Percentiles rank a stretch among this genome's conserved stretches.
Conservation (phyloP, 371 early-diverging fungal genomes). For the Apophysomyces elegans region DNA sequence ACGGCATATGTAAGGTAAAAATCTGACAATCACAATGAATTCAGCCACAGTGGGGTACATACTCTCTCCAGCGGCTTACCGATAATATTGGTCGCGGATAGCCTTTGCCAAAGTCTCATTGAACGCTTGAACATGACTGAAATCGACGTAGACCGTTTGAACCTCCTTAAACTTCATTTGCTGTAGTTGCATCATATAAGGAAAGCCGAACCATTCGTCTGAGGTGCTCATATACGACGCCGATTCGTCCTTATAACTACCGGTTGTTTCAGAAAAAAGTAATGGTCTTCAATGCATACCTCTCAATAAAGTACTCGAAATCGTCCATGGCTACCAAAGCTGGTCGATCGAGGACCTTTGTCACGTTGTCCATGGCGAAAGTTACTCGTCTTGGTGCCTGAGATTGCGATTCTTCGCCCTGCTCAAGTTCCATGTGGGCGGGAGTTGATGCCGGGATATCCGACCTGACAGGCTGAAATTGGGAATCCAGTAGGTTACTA, state of each 20-base stretch:
- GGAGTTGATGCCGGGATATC: constrained; percentile 34
- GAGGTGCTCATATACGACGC: constrained; percentile 33
- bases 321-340: constrained; percentile 77
- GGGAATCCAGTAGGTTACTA: constrained; percentile 1
- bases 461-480: constrained; percentile 29
- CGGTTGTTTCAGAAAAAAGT: neutral
- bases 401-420: constrained; percentile 21
- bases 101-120: constrained; percentile 74
- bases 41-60: neutral
- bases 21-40: constrained; percentile 41
- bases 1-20: constrained; percentile 84
- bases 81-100: constrained; percentile 76
- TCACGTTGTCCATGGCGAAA: constrained; percentile 47
- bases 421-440: constrained; percentile 37
- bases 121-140: constrained; percentile 63
- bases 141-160: constrained; percentile 82
- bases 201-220: constrained; percentile 40
- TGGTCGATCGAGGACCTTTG: constrained; percentile 76
- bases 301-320: constrained; percentile 80
- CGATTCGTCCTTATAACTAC: constrained; percentile 35
- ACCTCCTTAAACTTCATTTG: constrained; percentile 61
- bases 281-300: constrained; percentile 39
- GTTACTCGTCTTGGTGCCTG: constrained; percentile 32
- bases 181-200: constrained; percentile 65
- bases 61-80: constrained; percentile 42